Evolutionary conservation across 176 grass and related monocot species (phyloP).

Genomic region (Tuctoria greenei): DNA sequence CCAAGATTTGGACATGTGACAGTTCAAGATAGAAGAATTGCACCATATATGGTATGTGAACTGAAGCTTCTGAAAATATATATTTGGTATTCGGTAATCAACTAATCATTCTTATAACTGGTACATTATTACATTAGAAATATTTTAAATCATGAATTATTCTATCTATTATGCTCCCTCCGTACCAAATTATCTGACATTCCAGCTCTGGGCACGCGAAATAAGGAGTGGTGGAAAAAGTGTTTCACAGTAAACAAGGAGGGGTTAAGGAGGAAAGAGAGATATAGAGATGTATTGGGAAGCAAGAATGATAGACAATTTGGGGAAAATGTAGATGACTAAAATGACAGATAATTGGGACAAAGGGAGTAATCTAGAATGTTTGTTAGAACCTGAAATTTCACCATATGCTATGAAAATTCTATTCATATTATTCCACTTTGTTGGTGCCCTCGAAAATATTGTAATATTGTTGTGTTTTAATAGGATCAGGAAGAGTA

Average conservation of each 20-base stretch:
- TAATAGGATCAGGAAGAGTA: constrained; percentile 62
- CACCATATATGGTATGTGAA: constrained; percentile 56
- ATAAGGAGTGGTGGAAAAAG: too few species aligned
- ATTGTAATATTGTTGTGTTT: constrained; percentile 16
- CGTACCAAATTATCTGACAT: too few species aligned
- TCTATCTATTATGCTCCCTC: neutral
- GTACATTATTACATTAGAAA: constrained; percentile 5
- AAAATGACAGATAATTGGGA: too few species aligned
- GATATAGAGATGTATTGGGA: too few species aligned
- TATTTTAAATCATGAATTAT: neutral
- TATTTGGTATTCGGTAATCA: neutral
- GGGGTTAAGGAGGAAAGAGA: too few species aligned
- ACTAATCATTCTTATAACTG: constrained; percentile 14
- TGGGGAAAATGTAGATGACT: too few species aligned
- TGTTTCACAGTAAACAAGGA: too few species aligned
- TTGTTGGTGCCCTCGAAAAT: neutral
- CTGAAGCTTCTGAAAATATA: neutral
- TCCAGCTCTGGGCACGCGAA: too few species aligned
- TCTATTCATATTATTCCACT: neutral
- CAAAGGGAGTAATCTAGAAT: neutral
- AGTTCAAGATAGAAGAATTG: constrained; percentile 46
- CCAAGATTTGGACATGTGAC: constrained; percentile 42
- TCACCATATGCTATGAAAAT: neutral
- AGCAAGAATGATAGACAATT: too few species aligned
- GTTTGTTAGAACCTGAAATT: constrained; percentile 3